Base-by-base conservation (phyloP, 2,329 filamentous ascomycete genomes). In the Monosporascus sp. region DNA sequence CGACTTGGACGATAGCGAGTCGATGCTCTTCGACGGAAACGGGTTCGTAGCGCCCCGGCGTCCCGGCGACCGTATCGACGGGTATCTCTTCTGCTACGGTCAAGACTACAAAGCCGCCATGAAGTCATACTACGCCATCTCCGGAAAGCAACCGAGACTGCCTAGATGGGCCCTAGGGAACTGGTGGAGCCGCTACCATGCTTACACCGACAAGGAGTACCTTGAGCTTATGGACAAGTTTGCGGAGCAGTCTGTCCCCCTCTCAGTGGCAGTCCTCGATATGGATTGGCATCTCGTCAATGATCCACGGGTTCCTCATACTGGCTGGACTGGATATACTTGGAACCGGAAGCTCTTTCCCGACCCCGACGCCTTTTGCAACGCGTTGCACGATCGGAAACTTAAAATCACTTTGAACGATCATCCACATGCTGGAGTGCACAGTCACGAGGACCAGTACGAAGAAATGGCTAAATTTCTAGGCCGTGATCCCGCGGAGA, bases 221-320 rank as follows among this genome's bases (percentile, higher is more conserved):
- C 55, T 85, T 2, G 66, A 69, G 15, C 70, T 87, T 17, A 79
- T 86, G 72, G 78, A 83, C 51, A 72, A 73, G 49, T 86, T 86
- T 57, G 63, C 69, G 5, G 65, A 68, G 8, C 67, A 79, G 24
- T 65, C 72, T 0, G 75, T 86, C 7, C 84, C 84, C 0, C 68
- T 86, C 38, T 79, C 75, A 5, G 80, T 85, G 6, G 81, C 77
- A 2, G 81, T 86, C 1, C 66, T 86, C 3, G 84, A 87, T 60
- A 86, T 86, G 82, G 84, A 86, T 63, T 86, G 83, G 84, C 84
- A 86, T 66, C 64, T 78, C 44, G 80, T 84, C 1, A 63, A 74
- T 2, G 75, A 77, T 11, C 66, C 74, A 7, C 65, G 64, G n/a
- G 70, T 75, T n/a, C 67, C 65, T 11, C 66, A 71, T 51, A 74